Conservation (phyloP, 345 rosid genomes). For the Eucalyptus dawsonii region DNA sequence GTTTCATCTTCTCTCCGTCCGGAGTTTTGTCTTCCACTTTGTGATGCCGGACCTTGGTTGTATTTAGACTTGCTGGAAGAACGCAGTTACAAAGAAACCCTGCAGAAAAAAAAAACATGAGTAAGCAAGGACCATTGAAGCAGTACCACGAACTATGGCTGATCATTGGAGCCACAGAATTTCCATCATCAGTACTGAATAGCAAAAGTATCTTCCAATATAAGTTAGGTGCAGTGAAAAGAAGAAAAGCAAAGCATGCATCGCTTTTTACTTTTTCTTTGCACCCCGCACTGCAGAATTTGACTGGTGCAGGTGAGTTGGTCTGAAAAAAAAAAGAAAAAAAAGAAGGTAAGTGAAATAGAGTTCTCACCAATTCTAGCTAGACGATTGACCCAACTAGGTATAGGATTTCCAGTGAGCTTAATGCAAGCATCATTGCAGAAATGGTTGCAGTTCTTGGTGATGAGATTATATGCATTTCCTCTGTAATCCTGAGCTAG, state of each 20-base stretch:
- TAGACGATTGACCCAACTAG: conserved; percentile 93
- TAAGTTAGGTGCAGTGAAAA: neutral
- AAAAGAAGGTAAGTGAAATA: neutral
- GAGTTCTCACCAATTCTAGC: conserved; percentile 71
- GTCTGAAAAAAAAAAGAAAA: too few species aligned
- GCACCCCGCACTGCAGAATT: neutral
- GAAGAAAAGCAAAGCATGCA: neutral
- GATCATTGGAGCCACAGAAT: neutral
- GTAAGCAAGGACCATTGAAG: neutral
- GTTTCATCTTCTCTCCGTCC: conserved; percentile 56
- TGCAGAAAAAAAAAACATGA: neutral
- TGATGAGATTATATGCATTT: conserved; percentile 78
- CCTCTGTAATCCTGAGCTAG: conserved; percentile 65
- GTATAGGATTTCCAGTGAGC: conserved; percentile 76
- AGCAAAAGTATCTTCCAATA: neutral
- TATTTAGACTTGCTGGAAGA: conserved; percentile 68
- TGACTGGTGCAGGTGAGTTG: neutral
- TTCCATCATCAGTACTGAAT: neutral
- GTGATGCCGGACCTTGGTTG: conserved; percentile 47
- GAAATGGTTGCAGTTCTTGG: conserved; percentile 97
- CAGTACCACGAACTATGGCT: neutral
- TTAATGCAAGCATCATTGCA: conserved; percentile 77
- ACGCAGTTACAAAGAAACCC: conserved; percentile 90
- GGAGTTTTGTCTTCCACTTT: conserved; percentile 44
- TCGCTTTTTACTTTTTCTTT: neutral